These are phyloP conservation scores for Fraxinus ornus DNA, from an alignment of 305 asterid species.

Conservation along the genomic window DNA sequence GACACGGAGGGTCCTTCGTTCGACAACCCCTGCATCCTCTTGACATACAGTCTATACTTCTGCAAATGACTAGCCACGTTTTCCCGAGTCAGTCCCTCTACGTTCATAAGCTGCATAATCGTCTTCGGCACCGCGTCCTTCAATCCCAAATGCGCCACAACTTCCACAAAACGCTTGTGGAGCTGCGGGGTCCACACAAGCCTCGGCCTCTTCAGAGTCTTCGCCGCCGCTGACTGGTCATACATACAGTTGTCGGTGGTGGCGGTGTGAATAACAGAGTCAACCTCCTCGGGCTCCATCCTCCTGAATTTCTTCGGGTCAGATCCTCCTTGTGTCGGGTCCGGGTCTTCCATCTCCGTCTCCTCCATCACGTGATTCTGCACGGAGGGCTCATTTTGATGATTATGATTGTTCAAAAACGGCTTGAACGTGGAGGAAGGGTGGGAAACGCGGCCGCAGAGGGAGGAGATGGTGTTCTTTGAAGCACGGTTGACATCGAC, in stretches of 20 bases:
- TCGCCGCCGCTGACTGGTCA: conserved; percentile 48
- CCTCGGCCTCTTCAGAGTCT: conserved; percentile 74
- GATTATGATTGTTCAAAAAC: conserved; percentile 18
- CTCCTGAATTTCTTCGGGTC: conserved; percentile 38
- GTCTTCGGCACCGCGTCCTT: conserved; percentile 92
- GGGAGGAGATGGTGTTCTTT: conserved; percentile 51
- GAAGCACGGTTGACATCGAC: conserved; percentile 76
- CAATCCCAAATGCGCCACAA: conserved; percentile 80
- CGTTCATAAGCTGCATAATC: conserved; percentile 95
- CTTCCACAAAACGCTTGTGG: conserved; percentile 91
- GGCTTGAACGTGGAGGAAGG: conserved; percentile 36
- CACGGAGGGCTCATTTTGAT: conserved; percentile 8
- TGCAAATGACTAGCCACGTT: conserved; percentile 95
- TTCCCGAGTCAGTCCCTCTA: conserved; percentile 89
- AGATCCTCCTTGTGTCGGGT: conserved; percentile 39
- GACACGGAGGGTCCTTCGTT: conserved; percentile 73
- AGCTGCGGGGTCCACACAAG: conserved; percentile 98
- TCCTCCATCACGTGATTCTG: conserved; percentile 39
- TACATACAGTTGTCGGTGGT: conserved; percentile 39
- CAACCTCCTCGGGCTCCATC: conserved; percentile 43
- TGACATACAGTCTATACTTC: conserved; percentile 76
- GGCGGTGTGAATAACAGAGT: conserved; percentile 25
- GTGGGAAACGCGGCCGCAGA: conserved; percentile 34
- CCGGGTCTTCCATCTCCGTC: conserved; percentile 38
- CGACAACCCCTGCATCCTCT: conserved; percentile 80